Percentiles rank a stretch among this genome's conserved stretches.
Evolutionary conservation across 2,329 filamentous ascomycete species (phyloP).

Genomic region (Fusarium tjaetaba): DNA sequence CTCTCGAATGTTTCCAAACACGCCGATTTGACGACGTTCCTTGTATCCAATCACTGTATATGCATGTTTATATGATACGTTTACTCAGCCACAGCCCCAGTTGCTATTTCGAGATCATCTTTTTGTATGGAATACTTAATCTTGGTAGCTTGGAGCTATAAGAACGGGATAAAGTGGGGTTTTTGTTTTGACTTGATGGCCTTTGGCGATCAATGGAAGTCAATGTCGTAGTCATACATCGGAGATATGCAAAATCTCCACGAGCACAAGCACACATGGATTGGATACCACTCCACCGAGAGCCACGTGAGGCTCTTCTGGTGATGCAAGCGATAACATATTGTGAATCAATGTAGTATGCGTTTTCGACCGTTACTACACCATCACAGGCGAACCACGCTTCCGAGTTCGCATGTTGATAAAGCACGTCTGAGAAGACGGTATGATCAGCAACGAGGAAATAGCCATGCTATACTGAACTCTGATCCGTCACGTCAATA

Average conservation of each 20-base stretch:
- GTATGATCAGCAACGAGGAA: not conserved
- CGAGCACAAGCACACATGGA: not conserved
- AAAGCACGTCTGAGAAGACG: not conserved
- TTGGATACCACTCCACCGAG: not conserved
- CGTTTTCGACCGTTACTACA: not conserved
- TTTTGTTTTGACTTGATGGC: not conserved
- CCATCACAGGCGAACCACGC: not conserved
- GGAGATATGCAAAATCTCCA: conserved; percentile 4
- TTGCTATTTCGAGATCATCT: conserved; percentile 36
- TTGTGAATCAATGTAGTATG: not conserved
- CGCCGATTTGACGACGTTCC: not conserved
- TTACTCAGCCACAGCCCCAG: conserved; percentile 37
- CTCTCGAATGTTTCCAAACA: not conserved
- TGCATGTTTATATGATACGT: conserved; percentile 2
- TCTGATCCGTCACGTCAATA: not conserved
- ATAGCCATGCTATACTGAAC: not conserved
- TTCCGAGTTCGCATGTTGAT: not conserved
- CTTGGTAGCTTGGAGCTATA: not conserved
- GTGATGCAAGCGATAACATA: not conserved
- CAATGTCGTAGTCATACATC: not conserved
- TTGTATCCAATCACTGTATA: not conserved
- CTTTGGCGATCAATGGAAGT: not conserved
- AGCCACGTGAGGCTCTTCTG: not conserved
- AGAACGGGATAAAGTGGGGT: not conserved
- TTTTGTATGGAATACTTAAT: not conserved